Evolutionary conservation across 306 rosid genomes (phyloP).

Genomic region (Lathyrus sativus): DNA sequence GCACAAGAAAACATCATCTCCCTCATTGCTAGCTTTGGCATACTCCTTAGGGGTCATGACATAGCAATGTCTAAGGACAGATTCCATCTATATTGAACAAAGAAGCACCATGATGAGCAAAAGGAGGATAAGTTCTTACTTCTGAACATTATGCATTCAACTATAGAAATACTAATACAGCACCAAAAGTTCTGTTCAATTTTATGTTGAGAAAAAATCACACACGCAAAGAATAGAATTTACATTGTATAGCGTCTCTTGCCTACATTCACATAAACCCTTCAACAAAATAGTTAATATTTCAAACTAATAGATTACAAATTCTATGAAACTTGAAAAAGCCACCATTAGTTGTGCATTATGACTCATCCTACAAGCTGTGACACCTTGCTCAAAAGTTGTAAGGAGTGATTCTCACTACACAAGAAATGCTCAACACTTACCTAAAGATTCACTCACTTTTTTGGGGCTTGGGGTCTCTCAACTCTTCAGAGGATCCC

Average conservation of each 20-base stretch:
- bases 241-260: background rate
- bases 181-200: background rate
- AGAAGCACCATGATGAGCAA: constrained; percentile 30
- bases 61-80: constrained; percentile 74
- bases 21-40: constrained; percentile 66
- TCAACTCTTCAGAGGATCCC: background rate
- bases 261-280: constrained; percentile 3
- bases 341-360: background rate
- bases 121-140: constrained; percentile 24
- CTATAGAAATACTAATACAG: constrained; percentile 20
- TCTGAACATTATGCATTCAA: constrained; percentile 15
- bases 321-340: background rate
- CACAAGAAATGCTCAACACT: background rate
- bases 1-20: constrained; percentile 85
- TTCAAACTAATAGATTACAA: background rate
- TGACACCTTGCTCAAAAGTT: background rate
- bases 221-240: background rate
- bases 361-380: background rate
- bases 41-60: constrained; percentile 78
- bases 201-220: background rate
- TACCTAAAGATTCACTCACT: background rate
- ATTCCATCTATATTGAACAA: constrained; percentile 68
- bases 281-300: background rate
- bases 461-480: background rate
- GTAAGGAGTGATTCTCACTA: background rate